Base-by-base conservation (phyloP, 2,329 filamentous ascomycete species). In the Metarhizium sp. region DNA sequence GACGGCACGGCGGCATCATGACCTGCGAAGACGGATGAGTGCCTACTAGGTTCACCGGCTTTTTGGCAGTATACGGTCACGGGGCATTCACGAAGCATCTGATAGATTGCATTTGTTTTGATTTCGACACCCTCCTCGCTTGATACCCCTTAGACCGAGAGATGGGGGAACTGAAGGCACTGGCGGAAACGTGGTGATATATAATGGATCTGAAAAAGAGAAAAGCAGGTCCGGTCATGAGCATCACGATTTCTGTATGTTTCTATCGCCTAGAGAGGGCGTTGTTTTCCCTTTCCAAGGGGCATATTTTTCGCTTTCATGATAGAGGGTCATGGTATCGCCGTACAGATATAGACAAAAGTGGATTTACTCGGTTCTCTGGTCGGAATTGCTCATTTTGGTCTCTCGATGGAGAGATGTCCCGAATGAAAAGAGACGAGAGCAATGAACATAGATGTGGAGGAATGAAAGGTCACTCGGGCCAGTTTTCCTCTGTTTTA, bases 291-390 rank as follows among this genome's bases (percentile, higher is more conserved):
- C 56, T 30, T 25, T 38, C 34, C 25, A 25, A 55, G 67, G 65
- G 69, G 68, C 64, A 69, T 69, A 69, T 71, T 72, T 68, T 66
- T 67, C 66, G 63, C 64, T 70, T 72, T 71, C 65, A 70, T 67
- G 65, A 70, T 70, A 73, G 69, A 73, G 67, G 70, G 69, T 73
- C 71, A 70, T 74, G 71, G 67, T 69, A 70, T 73, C 71, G 71
- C 70, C 71, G 70, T 71, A 67, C 68, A 70, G 62, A 70, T 74
- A 79, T 83, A 84, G 80, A 84, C 77, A 82, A 82, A 83, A 82
- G 78, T 78, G 78, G 79, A 80, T 81, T 57, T 81, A 80, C 78
- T 82, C 79, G 74, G 77, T 78, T 79, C 72, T 80, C 75, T 77
- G 71, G 76, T 75, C 69, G 58, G 60, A 58, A 64, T 64, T 65